Evolutionary conservation across 2,329 filamentous ascomycete species (phyloP), one percentile per base, ranked within the genome.

Genomic region (Leptographium galeiforme): DNA sequence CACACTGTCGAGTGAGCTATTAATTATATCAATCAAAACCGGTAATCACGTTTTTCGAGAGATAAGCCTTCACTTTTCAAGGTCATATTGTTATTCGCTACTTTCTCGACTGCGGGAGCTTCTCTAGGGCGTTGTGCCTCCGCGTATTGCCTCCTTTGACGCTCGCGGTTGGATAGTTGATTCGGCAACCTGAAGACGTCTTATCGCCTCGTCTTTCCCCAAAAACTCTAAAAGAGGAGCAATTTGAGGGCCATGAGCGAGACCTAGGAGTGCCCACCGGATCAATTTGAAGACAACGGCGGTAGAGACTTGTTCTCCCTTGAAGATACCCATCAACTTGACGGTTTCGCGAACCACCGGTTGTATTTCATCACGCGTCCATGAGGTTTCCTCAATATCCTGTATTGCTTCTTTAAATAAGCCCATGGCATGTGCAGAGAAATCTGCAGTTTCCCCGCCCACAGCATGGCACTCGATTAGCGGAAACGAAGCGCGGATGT

Each of bases 191-290:
- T 48, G 47, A 33, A 68, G 40, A 14, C 66, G 60, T 19, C 38
- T 19, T 25, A 64, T 25, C 1, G 62, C 59, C 58, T 68, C 64
- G 1, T 62, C 47, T 41, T 53, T 61, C 1, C 67, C 67, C 30
- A 68, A 51, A 3, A 65, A 57, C 19, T 58, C 54, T 56, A 68
- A 61, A 11, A 64, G 50, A 12, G 56, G 51, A 4, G 53, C 51
- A 1, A 67, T 52, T 6, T 62, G 57, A 12, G 61, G 57, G 0
- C 64, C 65, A 16, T 60, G 46, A 25, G 57, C 55, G 14, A 58
- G 53, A 6, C 57, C 63, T 2, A 64, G 34, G n/a, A 68, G 56
- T 8, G 60, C 64, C 63, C 65, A 66, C 1, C 66, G 60, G 19
- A 67, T 48, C 16, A 62, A 56, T 25, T 58, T 62, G 54, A 60